phyloP scores from a whole-genome alignment of 805 yeast genomes.

The Lipomyces starkeyi region DNA sequence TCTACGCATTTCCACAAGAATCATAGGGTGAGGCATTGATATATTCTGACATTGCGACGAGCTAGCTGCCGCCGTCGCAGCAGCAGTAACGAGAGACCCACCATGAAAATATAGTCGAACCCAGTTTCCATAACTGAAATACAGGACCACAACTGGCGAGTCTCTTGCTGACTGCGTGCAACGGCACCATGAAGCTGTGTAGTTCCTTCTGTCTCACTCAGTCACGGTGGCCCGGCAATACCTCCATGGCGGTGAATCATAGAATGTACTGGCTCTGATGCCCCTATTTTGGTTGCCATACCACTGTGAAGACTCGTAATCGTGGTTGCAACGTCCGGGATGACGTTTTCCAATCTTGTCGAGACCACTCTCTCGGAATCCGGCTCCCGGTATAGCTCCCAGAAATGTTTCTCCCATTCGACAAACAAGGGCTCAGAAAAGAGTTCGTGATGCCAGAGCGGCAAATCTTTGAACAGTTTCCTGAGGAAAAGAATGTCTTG shows the following conservation, averaged over 20 bases:
- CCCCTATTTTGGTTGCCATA: background rate
- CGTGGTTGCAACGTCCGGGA: background rate
- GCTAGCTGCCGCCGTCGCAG: background rate
- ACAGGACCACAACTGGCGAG: background rate
- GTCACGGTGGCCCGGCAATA: background rate
- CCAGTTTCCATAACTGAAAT: background rate
- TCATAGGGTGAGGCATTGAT: background rate
- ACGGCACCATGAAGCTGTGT: background rate
- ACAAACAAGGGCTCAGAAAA: too few relatives aligned
- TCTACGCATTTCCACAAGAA: too few relatives aligned
- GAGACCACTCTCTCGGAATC: too few relatives aligned
- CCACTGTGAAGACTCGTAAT: background rate
- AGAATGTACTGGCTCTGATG: too few relatives aligned
- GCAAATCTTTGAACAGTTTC: too few relatives aligned
- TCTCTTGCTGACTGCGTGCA: background rate
- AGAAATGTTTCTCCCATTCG: too few relatives aligned
- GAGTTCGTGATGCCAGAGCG: too few relatives aligned
- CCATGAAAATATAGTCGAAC: background rate
- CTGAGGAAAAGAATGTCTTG: too few relatives aligned
- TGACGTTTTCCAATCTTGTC: too few relatives aligned
- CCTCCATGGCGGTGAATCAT: too few relatives aligned
- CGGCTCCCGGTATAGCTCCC: too few relatives aligned
- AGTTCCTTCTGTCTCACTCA: background rate
- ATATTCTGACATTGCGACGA: background rate
- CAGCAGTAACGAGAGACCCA: conserved; percentile 1